phyloP scores from a whole-genome alignment of 306 rosid genomes.

The Cicer yamashitae region DNA sequence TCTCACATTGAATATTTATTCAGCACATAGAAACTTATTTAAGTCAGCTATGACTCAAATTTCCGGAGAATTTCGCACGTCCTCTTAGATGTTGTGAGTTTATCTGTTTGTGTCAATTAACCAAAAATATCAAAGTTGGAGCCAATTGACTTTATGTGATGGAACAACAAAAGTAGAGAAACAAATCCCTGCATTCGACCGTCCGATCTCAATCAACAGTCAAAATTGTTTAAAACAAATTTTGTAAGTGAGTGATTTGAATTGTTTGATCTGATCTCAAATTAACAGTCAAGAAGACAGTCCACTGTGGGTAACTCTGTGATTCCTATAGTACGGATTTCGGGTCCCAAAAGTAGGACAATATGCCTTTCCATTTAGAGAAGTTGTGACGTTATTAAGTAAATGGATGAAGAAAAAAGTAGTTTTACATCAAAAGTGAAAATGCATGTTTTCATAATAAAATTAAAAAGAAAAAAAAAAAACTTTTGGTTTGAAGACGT shows the following conservation, averaged over 20 bases:
- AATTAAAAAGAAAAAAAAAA: not conserved
- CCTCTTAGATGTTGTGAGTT: conserved; percentile 6
- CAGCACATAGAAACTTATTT: not conserved
- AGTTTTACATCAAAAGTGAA: not conserved
- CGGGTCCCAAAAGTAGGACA: conserved; percentile 12
- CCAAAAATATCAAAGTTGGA: not conserved
- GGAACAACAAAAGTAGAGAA: not conserved
- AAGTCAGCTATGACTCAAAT: not conserved
- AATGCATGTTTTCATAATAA: not conserved
- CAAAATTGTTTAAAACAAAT: too few species aligned
- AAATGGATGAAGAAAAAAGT: not conserved
- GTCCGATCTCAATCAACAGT: too few species aligned
- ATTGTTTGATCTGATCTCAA: too few species aligned
- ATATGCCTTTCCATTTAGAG: conserved; percentile 12
- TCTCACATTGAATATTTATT: not conserved
- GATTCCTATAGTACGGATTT: too few species aligned
- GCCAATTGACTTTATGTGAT: conserved; percentile 20
- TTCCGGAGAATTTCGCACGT: not conserved
- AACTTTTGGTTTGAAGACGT: not conserved
- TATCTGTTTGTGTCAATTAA: not conserved
- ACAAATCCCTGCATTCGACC: too few species aligned
- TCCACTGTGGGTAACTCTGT: too few species aligned
- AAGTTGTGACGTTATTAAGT: not conserved
- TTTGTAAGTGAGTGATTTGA: too few species aligned
- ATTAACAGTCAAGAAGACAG: too few species aligned